Evolutionary conservation across 345 rosid genomes (phyloP).

Genomic region (Bretschneidera sinensis): DNA sequence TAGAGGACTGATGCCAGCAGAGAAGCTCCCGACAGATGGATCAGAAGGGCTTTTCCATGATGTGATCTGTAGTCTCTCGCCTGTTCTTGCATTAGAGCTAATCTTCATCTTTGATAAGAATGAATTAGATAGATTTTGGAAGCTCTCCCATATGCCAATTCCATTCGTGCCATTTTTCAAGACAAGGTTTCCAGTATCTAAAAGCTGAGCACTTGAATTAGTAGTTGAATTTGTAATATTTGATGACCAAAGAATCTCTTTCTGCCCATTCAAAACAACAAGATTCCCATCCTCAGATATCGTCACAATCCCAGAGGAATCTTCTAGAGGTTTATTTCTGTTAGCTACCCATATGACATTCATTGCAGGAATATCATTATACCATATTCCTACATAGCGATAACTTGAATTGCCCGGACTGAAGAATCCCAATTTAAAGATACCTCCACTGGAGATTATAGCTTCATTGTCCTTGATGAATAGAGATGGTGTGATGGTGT

Average conservation of each 20-base stretch:
- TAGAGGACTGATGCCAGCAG: constrained; percentile 25
- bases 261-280: constrained; percentile 32
- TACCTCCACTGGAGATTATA: constrained; percentile 26
- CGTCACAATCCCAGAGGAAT: constrained; percentile 37
- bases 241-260: constrained; percentile 50
- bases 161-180: constrained; percentile 25
- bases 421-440: constrained; percentile 54
- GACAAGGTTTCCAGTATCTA: constrained; percentile 47
- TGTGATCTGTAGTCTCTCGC: constrained; percentile 24
- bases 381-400: constrained; percentile 59
- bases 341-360: constrained; percentile 55
- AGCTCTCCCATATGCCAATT: constrained; percentile 55
- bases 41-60: constrained; percentile 53
- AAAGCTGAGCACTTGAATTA: constrained; percentile 34
- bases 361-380: constrained; percentile 17
- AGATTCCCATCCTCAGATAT: constrained; percentile 47
- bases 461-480: constrained; percentile 32
- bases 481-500: constrained; percentile 29
- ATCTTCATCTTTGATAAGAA: constrained; percentile 36
- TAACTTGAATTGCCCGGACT: constrained; percentile 35
- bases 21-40: constrained; percentile 48
- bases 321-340: constrained; percentile 34
- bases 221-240: constrained; percentile 22
- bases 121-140: constrained; percentile 33
- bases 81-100: constrained; percentile 19